These are phyloP conservation scores for Dictyostelium capitatum DNA, from an alignment of 78 protist genomes.

Conservation along the genomic window DNA sequence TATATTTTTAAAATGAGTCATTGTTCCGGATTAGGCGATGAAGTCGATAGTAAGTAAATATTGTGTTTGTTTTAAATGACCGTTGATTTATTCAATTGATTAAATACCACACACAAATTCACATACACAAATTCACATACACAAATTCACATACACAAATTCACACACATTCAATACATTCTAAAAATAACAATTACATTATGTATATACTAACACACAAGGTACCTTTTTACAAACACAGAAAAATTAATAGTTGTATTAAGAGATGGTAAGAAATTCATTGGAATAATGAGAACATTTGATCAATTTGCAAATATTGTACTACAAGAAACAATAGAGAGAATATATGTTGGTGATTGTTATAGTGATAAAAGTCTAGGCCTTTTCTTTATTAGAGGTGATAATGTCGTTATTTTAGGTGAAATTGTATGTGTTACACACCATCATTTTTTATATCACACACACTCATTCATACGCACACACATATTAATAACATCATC, in stretches of 20 bases:
- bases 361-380: conserved; percentile 88
- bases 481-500: not conserved
- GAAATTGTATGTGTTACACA: conserved; percentile 47
- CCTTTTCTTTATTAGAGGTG: conserved; percentile 89
- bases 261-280: conserved; percentile 92
- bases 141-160: not conserved
- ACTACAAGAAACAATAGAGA: conserved; percentile 89
- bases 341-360: conserved; percentile 77
- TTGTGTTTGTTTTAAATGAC: no score
- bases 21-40: conserved; percentile 70
- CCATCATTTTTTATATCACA: not conserved
- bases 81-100: no score
- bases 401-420: conserved; percentile 92
- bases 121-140: not conserved
- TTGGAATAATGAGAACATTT: conserved; percentile 91
- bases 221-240: not conserved
- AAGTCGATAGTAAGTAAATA: conserved; percentile 57
- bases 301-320: conserved; percentile 93
- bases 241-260: conserved; percentile 88
- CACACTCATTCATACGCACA: no score
- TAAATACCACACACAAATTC: not conserved
- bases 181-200: not conserved
- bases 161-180: not conserved
- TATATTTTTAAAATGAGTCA: not conserved
- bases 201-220: no score